phyloP scores from a whole-genome alignment of 2,329 filamentous ascomycete species.

The Talaromyces funiculosus region DNA sequence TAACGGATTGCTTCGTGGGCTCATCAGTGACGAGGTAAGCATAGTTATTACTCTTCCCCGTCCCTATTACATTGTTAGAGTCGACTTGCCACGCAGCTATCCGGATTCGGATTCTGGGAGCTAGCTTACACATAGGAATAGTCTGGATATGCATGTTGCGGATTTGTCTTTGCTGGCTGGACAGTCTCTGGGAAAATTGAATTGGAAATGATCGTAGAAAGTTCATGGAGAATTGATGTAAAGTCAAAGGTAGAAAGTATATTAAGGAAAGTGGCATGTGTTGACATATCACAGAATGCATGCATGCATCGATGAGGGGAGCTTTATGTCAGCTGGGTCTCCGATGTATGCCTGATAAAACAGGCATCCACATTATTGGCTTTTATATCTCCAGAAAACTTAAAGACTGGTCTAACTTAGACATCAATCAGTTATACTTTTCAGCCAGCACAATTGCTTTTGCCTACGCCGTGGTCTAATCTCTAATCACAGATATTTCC shows the following conservation, averaged over 20 bases:
- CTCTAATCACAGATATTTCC: neutral
- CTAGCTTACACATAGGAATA: conserved; percentile 49
- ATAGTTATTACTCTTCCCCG: conserved; percentile 45
- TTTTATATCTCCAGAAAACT: neutral
- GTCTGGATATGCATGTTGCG: conserved; percentile 48
- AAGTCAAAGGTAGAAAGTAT: neutral
- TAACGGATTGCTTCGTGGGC: conserved; percentile 45
- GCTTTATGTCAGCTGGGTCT: neutral
- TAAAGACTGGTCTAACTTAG: too few relatives aligned
- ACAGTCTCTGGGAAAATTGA: neutral
- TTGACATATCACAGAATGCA: conserved; percentile 4
- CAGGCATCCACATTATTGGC: neutral
- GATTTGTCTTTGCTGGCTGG: neutral
- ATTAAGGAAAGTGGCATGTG: neutral
- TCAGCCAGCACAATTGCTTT: neutral
- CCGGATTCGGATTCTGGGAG: neutral
- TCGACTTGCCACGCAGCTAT: neutral
- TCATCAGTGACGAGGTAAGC: conserved; percentile 49
- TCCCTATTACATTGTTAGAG: conserved; percentile 22
- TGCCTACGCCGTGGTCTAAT: neutral
- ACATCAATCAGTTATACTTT: neutral
- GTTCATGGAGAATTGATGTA: conserved; percentile 20
- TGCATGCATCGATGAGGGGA: neutral
- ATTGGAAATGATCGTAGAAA: conserved; percentile 19
- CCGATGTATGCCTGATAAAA: neutral